Percentiles rank a stretch among this genome's conserved stretches.
These are phyloP conservation scores for Mortierella claussenii DNA, from an alignment of 192 early-diverging fungal genomes.

Conservation along the genomic window DNA sequence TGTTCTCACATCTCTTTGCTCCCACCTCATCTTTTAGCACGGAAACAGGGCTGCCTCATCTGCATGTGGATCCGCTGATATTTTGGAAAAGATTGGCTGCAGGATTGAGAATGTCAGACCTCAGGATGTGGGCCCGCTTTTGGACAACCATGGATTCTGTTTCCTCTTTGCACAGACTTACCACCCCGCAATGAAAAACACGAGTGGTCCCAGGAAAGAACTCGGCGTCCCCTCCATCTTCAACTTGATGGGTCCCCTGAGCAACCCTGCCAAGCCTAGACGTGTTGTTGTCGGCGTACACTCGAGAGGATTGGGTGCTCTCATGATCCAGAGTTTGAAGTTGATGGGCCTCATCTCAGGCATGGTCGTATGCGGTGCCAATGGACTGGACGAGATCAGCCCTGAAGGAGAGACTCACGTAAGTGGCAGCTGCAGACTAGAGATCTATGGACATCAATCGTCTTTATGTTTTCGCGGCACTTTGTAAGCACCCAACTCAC, in stretches of 20 bases:
- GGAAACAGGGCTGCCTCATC: slow-evolving; percentile 95
- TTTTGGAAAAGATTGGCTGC: slow-evolving; percentile 89
- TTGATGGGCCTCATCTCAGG: slow-evolving; percentile 82
- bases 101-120: slow-evolving; percentile 73
- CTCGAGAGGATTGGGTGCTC: slow-evolving; percentile 75
- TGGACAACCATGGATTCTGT: slow-evolving; percentile 79
- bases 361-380: slow-evolving; percentile 91
- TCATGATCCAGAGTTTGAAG: slow-evolving; percentile 87
- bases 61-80: slow-evolving; percentile 91
- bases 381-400: slow-evolving; percentile 94
- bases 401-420: slow-evolving; percentile 89
- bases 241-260: slow-evolving; percentile 93
- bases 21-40: slow-evolving; percentile 63
- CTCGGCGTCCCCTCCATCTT: slow-evolving; percentile 94
- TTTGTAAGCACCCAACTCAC: too few relatives aligned
- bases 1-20: not conserved
- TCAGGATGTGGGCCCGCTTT: slow-evolving; percentile 69
- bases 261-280: slow-evolving; percentile 86
- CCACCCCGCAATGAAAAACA: slow-evolving; percentile 90
- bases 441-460: too few relatives aligned
- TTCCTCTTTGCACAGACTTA: slow-evolving; percentile 94
- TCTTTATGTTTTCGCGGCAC: too few relatives aligned
- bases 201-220: slow-evolving; percentile 80
- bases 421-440: slow-evolving; percentile 5
- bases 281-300: slow-evolving; percentile 93